Base-by-base conservation (phyloP, 176 grass and related monocot genomes). In the Aegilops speltoides region DNA sequence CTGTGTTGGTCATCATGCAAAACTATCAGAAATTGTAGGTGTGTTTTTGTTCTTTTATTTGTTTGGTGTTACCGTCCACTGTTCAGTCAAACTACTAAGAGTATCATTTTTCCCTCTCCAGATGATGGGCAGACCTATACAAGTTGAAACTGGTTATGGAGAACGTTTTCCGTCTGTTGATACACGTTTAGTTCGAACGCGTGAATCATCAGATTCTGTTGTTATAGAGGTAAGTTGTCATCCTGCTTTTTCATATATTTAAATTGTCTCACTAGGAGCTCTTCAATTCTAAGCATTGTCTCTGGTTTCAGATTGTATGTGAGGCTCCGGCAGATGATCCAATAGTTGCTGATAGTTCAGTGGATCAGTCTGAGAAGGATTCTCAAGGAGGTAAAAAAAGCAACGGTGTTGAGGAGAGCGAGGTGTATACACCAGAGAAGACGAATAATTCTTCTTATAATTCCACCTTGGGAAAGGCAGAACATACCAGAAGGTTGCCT, bases 41-140 rank as follows among this genome's bases (percentile, higher is more conserved):
- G 40, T 60, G 20, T 54, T 59, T 83, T 46, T 43, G 29, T 68
- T 25, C 61, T 75, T 79, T 16, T 8, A 50, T 11, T 33, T 54
- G 16, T 16, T 16, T 13, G 3, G 31, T 52, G 9, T 66, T 64
- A 66, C 34, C 78, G 10, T 75, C 26, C 34, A 48, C 36, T 52
- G 10, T 68, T 68, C 8, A 8, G 26, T 24, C 70, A 76, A 38
- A 75, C 72, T 48, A 50, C 73, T 76, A 50, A 76, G 73, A 50
- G 14, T 19, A 72, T 29, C 16, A 17, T 84, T 89, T 59, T 37
- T 22, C 56, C 56, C 61, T 91, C 80, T 61, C 64, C 89, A 95
- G 97, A 93, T 95, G 88, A 94, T 92, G 74, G 97, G 97, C 56
- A 97, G 97, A 86, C 92, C 97, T 36, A 99, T 99, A 90, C 92